Evolutionary conservation across 1,284 basidiomycete genomes (phyloP).

Genomic region (Sanghuangporus baumii): DNA sequence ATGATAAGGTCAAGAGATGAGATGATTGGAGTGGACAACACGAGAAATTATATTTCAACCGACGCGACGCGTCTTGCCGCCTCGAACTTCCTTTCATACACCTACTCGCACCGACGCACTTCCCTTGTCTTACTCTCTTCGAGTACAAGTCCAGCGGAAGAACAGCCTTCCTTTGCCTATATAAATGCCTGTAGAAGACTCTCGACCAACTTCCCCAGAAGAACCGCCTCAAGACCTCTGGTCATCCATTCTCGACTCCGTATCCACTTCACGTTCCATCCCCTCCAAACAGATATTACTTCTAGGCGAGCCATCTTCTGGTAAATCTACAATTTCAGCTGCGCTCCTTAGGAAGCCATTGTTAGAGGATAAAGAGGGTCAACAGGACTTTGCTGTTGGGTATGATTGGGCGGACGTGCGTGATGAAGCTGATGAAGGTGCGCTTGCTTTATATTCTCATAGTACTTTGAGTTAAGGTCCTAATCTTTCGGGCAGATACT

Average conservation of each 20-base stretch:
- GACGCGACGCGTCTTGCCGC: constrained; percentile 10
- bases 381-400: constrained; percentile 74
- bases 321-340: constrained; percentile 69
- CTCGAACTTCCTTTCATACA: neutral
- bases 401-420: constrained; percentile 84
- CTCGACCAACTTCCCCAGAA: constrained; percentile 58
- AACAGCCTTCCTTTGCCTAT: no score
- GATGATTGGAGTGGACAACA: neutral
- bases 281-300: constrained; percentile 82
- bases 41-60: neutral
- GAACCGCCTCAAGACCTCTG: constrained; percentile 79
- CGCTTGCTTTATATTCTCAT: neutral
- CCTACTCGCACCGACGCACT: neutral
- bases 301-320: constrained; percentile 70
- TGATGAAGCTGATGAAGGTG: constrained; percentile 87
- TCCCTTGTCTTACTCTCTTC: no score
- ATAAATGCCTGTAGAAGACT: constrained; percentile 34
- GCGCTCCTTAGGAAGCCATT: constrained; percentile 64
- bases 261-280: constrained; percentile 79
- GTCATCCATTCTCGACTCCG: constrained; percentile 87
- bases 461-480: constrained; percentile 4
- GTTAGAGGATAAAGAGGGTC: constrained; percentile 53
- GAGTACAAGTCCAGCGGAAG: no score
- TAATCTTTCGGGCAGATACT: constrained; percentile 50
- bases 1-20: neutral